Base-by-base conservation (phyloP, 768 basidiomycete genomes). In the Russula vinacea region DNA sequence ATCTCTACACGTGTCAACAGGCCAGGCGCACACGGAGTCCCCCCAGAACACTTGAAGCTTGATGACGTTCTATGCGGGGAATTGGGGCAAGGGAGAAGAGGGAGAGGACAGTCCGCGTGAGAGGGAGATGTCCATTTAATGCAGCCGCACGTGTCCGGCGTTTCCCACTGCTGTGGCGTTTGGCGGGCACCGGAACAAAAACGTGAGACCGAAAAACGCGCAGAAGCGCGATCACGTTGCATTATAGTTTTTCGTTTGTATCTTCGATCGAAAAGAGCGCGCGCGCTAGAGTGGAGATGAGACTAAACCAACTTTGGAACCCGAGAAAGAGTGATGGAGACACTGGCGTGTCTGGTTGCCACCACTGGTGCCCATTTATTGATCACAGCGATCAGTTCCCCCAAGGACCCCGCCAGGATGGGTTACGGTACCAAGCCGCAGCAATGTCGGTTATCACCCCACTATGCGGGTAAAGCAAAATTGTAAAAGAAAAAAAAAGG, bases 221-320 rank as follows among this genome's bases (percentile, higher is more conserved):
- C 10, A 39, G 37, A 39, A 37, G 53, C 37, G 7, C 35, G n/a
- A 24, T 55, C 53, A 55, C 53, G 53, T 55, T 39, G 22, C 6
- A 11, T 22, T 54, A n/a, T 14, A 7, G 10, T 56, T 54, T 29
- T 60, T 55, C 54, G 64, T 60, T 60, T 17, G 10, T 17, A 45
- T 22, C 44, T 49, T 49, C 54, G 56, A 56, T 29, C 56, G 55
- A 26, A 37, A 22, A 6, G 5, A 26, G 37, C 33, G 47, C 24
- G 24, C 44, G 49, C 49, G 22, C 24, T 19, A 16, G 16, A 45
- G 39, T 42, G 5, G 22, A 26, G 39, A 62, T 14, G 55, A 40
- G 49, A 57, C 62, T 63, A 63, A 52, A 45, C 62, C 56, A n/a
- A 52, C 11, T 58, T 58, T 52, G 62, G 62, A 11, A 3, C 10